Evolutionary conservation across 2,329 filamentous ascomycete genomes (phyloP), one percentile per base, ranked within the genome.

Genomic region (Pseudocercospora crystallina): DNA sequence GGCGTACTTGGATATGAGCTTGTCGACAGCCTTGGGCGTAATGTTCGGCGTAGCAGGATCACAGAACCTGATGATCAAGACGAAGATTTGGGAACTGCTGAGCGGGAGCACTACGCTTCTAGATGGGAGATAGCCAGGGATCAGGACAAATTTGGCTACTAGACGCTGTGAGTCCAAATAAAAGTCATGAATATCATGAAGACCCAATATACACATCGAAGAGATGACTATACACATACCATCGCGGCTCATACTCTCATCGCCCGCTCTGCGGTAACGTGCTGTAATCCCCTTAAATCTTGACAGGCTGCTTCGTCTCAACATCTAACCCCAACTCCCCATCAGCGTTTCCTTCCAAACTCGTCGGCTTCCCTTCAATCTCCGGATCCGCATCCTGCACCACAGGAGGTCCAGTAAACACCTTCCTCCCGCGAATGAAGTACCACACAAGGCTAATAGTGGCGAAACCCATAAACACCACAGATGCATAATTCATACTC

Each of bases 401-500:
- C 12, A 69, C 65, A 1, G 67, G 67, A 8, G 67, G 67, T 7
- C 67, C 67, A n/a, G 57, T 64, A 51, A 70, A 70, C 43, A 57
- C 47, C 48, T 66, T 68, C 12, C 67, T 54, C 17, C 67, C 67
- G 9, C 61, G 54, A 13, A 69, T 60, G 44, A 69, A 61, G 44
- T 68, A 70, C 65, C 65, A 69, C 5, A 51, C 57, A 7, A 68
- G 45, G 42, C 62, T 65, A 40, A 69, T 66, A 1, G 54, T 36
- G 8, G 65, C 67, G 47, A 70, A 69, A 3, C 65, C 64, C 30
- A 57, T 52, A 20, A 66, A 67, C 3, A 68, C 65, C 7, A 63
- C 64, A 10, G 55, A 59, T 2, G 65, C 65, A 38, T 68, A 69
- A 51, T 77, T 77, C 75, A 77, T 71, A 3, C 60, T 68, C 1